phyloP scores from a whole-genome alignment of 768 basidiomycete genomes.

The Lentinula sp. region DNA sequence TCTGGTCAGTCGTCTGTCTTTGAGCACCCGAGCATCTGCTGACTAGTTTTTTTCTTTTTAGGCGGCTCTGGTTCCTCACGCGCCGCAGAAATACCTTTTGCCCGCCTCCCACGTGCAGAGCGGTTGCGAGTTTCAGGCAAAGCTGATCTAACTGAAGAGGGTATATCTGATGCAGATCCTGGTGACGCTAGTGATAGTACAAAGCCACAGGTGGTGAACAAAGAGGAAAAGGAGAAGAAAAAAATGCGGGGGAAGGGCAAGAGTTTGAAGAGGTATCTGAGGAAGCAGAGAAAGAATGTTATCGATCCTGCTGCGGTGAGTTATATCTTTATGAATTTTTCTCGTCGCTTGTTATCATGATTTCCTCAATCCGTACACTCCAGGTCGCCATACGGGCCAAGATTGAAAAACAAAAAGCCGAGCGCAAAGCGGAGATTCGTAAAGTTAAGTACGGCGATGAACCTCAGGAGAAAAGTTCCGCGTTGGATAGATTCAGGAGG shows the following conservation, averaged over 20 bases:
- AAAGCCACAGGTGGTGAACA: conserved; percentile 18
- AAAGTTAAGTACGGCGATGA: conserved; percentile 19
- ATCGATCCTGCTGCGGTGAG: conserved; percentile 74
- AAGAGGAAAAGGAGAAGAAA: conserved; percentile 59
- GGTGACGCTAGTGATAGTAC: conserved; percentile 23
- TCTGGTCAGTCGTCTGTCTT: conserved; percentile 22
- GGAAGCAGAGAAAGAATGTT: conserved; percentile 94
- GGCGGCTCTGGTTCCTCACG: conserved; percentile 14
- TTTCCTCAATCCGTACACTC: background rate
- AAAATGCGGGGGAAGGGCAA: conserved; percentile 87
- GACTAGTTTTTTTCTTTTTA: background rate
- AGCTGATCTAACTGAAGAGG: conserved; percentile 57
- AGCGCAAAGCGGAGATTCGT: conserved; percentile 16
- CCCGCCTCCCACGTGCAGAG: conserved; percentile 74
- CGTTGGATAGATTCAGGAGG: conserved; percentile 26
- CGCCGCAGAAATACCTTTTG: conserved; percentile 48
- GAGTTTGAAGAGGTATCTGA: conserved; percentile 76
- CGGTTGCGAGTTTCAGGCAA: conserved; percentile 69
- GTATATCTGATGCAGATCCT: conserved; percentile 30
- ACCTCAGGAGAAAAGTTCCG: conserved; percentile 19
- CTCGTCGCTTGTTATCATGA: background rate
- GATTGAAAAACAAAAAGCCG: conserved; percentile 34
- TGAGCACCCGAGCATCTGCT: background rate
- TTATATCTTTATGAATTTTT: conserved; percentile 5
- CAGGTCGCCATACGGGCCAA: conserved; percentile 45